Conservation (phyloP, 2,329 filamentous ascomycete genomes). For the Monosporascus cannonballus region DNA sequence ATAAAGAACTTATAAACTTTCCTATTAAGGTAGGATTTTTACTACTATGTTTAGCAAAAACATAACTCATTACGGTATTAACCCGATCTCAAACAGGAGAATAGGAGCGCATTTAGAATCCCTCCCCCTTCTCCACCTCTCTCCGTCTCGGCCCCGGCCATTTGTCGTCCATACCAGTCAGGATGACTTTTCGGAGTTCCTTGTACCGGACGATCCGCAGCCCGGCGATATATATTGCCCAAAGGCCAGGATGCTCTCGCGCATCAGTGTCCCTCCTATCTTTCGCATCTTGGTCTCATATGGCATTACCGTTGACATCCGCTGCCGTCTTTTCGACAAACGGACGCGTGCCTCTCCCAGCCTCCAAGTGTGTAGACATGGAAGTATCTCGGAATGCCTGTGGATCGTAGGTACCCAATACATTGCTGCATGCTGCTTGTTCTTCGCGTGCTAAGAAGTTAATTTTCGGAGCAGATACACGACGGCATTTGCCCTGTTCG, state of each 20-base stretch:
- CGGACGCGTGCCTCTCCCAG: background rate
- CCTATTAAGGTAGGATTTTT: too few relatives aligned
- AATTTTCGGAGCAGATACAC: conserved; percentile 40
- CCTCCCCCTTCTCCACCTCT: too few relatives aligned
- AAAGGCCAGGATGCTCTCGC: background rate
- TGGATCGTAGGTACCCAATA: conserved; percentile 1
- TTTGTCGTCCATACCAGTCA: too few relatives aligned
- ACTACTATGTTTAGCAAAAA: too few relatives aligned
- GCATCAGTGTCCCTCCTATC: background rate
- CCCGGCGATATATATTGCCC: background rate
- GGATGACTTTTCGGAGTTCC: conserved; percentile 1
- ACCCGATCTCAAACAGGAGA: too few relatives aligned
- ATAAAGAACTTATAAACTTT: too few relatives aligned
- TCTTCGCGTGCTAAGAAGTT: background rate
- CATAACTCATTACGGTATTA: too few relatives aligned
- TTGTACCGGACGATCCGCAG: background rate
- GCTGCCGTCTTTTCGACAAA: conserved; percentile 1
- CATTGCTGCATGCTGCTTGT: background rate
- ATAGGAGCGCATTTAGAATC: too few relatives aligned
- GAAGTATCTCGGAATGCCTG: background rate
- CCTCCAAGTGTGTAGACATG: background rate
- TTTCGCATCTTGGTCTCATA: background rate
- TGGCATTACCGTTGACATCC: background rate
- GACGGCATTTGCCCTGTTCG: conserved; percentile 66
- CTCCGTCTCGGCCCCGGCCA: too few relatives aligned